A percentile compares a stretch with the other conserved stretches of the same genome.
Evolutionary conservation across 257 asterid species (phyloP).

Genomic region (Solanum etuberosum): DNA sequence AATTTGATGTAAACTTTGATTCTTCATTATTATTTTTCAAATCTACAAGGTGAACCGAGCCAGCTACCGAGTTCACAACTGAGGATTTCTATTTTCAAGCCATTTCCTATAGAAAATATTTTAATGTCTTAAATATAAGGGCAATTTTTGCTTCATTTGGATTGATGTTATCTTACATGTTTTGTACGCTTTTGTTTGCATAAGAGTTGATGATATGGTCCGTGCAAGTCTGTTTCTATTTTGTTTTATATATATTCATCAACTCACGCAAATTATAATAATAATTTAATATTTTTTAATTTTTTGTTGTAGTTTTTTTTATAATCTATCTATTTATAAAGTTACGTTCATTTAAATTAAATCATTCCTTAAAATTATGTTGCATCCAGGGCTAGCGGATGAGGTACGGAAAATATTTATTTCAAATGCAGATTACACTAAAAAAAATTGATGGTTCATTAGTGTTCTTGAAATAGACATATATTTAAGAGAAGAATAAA

Average conservation of each 20-base stretch:
- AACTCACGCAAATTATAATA: background rate
- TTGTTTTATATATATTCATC: background rate
- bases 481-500: background rate
- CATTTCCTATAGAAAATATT: too few relatives aligned
- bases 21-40: too few relatives aligned
- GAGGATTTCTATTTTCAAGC: too few relatives aligned
- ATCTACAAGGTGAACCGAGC: too few relatives aligned
- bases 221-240: background rate
- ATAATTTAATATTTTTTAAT: background rate
- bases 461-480: slow-evolving; percentile 8
- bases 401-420: slow-evolving; percentile 7
- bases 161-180: slow-evolving; percentile 2
- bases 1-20: too few relatives aligned
- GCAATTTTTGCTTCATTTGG: slow-evolving; percentile 4
- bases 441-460: background rate
- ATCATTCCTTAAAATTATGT: background rate
- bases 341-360: background rate
- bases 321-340: background rate
- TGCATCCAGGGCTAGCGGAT: background rate
- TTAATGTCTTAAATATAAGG: too few relatives aligned
- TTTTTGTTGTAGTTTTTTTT: background rate
- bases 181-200: slow-evolving; percentile 1
- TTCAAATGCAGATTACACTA: background rate
- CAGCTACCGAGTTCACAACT: too few relatives aligned
- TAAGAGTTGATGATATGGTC: slow-evolving; percentile 16